Evolutionary conservation across 139 green algal genomes (phyloP), one percentile per base, ranked within the genome.

Genomic region (Asterochloris erici): DNA sequence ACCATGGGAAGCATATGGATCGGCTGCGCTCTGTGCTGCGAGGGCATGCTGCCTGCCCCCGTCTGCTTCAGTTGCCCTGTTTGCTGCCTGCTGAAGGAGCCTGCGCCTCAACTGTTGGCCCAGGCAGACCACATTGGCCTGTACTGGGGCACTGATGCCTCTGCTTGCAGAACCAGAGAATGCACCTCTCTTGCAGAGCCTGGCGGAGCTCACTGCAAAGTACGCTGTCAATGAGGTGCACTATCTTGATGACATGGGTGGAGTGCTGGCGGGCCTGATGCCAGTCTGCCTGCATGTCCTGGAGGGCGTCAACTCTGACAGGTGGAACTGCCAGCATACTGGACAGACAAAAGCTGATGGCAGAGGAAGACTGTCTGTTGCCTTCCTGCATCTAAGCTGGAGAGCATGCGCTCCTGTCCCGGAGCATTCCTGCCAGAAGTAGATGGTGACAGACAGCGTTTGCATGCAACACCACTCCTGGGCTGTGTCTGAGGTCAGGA

Each of bases 161-260:
- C 19, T 47, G 11, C n/a, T n/a, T n/a, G n/a, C n/a, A n/a, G n/a
- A n/a, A n/a, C 21, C 73, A 62, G 26, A 61, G 12, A 47, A 0
- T 15, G 16, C 17, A 27, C 29, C 10, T 15, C 12, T 16, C 21
- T 10, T 74, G 27, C 77, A 83, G 69, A 80, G 78, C 27, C 79
- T 81, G 29, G 83, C 87, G 9, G 77, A 87, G 24, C 86, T 87
- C 24, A 85, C 90, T 79, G 84, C 70, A 4, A 89, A 88, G 54
- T 97, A 97, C 73, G 90, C 71, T n/a, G 92, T 98, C 38, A 92
- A 98, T 29, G 84, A 90, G 15, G 95, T 96, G 63, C 79, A 89
- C 47, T 98, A 96, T 71, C 28, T 85, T 24, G 94, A 98, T 60
- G 94, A 98, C 38, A 85, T 97, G 88, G 76, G 79, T 16, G 54